Conservation (phyloP, 2,329 filamentous ascomycete species). For the Talaromyces verruculosus region DNA sequence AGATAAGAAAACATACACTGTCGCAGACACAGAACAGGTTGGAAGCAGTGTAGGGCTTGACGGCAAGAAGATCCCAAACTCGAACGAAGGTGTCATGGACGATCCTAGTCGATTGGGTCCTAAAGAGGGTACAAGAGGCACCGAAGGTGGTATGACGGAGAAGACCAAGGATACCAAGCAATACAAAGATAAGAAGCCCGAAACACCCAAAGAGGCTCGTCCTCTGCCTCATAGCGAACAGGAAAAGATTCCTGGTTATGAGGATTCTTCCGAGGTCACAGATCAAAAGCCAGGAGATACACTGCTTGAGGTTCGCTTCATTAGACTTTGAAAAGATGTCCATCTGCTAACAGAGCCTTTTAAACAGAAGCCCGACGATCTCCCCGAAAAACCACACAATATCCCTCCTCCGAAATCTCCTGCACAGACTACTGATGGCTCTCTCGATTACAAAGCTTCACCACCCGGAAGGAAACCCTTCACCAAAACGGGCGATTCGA, state of each 20-base stretch:
- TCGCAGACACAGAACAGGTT: conserved; percentile 24
- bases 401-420: conserved; percentile 65
- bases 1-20: conserved; percentile 35
- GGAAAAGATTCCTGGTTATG: conserved; percentile 58
- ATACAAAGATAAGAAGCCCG: conserved; percentile 71
- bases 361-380: conserved; percentile 74
- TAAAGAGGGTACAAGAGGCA: conserved; percentile 83
- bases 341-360: background rate
- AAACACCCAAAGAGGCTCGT: conserved; percentile 80
- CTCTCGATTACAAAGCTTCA: conserved; percentile 32
- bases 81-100: conserved; percentile 84
- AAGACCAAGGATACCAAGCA: conserved; percentile 76
- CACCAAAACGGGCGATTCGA: conserved; percentile 29
- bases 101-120: conserved; percentile 74
- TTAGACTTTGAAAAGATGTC: too few species aligned
- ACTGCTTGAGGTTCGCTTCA: conserved; percentile 49
- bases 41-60: conserved; percentile 43
- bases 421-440: conserved; percentile 42
- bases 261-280: conserved; percentile 40
- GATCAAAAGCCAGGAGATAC: conserved; percentile 45
- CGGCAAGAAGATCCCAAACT: conserved; percentile 50
- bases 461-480: conserved; percentile 26
- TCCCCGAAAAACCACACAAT: conserved; percentile 76
- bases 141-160: conserved; percentile 83
- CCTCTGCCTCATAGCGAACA: conserved; percentile 79